A percentile compares a stretch with the other conserved stretches of the same genome.
Evolutionary conservation across 495 filamentous ascomycete species (phyloP).

Genomic region (Massariosphaeria phaeospora): DNA sequence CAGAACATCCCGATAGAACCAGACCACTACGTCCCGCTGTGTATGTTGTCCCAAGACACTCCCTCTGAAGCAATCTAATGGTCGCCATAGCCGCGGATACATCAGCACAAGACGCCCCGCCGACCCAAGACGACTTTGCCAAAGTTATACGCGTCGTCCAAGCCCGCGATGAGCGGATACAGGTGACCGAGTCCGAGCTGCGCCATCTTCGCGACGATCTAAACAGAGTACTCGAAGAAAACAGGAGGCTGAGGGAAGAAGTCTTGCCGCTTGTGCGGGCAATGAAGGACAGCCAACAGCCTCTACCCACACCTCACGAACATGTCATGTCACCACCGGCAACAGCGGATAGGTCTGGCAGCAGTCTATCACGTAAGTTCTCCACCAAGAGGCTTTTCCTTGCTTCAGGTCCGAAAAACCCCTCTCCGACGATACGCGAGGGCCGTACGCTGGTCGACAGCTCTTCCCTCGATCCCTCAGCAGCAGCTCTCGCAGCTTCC

Average conservation of each 20-base stretch:
- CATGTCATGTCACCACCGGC: constrained; percentile 40
- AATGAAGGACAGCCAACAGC: constrained; percentile 84
- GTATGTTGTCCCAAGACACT: constrained; percentile 50
- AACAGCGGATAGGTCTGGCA: constrained; percentile 40
- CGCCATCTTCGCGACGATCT: constrained; percentile 55
- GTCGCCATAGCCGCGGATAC: constrained; percentile 71
- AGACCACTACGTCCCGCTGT: constrained; percentile 89
- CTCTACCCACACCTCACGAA: constrained; percentile 59
- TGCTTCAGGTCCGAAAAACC: constrained; percentile 72
- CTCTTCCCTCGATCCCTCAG: constrained; percentile 55
- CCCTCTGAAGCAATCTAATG: not conserved
- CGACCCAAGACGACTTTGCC: constrained; percentile 86
- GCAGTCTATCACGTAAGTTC: constrained; percentile 68
- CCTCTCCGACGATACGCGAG: constrained; percentile 66
- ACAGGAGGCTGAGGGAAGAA: constrained; percentile 65
- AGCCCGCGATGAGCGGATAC: constrained; percentile 80
- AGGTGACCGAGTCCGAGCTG: constrained; percentile 72
- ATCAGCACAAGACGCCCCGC: constrained; percentile 73
- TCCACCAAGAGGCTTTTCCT: constrained; percentile 89
- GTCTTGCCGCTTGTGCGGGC: constrained; percentile 83
- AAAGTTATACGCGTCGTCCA: constrained; percentile 80
- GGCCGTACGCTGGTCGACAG: constrained; percentile 50
- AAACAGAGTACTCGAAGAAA: constrained; percentile 61
- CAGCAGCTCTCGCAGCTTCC: constrained; percentile 65
- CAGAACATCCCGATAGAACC: constrained; percentile 85